Percentiles rank a stretch among this genome's conserved stretches.
These are phyloP conservation scores for Agarophyton chilense DNA, from an alignment of 23 red algal genomes.

Conservation along the genomic window DNA sequence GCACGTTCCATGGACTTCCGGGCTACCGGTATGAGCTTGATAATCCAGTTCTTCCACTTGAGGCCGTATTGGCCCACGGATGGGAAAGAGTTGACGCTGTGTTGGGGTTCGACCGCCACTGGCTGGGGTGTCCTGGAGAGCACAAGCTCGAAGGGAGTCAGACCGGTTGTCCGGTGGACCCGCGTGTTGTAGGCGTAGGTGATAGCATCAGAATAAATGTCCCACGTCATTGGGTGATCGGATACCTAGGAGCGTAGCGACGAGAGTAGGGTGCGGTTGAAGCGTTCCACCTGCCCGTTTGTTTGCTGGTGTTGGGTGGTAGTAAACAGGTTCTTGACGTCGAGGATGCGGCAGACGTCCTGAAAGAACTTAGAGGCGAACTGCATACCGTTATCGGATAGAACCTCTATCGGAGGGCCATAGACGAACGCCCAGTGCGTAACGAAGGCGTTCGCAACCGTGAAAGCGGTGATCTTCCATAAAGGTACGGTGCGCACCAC, in stretches of 20 bases:
- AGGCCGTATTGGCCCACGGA: not conserved
- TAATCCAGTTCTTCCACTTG: not conserved
- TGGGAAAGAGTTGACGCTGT: not conserved
- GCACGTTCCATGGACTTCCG: not conserved
- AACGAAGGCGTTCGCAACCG: slow-evolving; percentile 2
- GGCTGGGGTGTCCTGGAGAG: not conserved
- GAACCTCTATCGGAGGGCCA: not conserved
- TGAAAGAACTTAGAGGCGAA: slow-evolving; percentile 42
- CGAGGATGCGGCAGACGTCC: slow-evolving; percentile 22
- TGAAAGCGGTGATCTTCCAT: too few relatives aligned
- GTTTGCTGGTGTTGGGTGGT: slow-evolving; percentile 19
- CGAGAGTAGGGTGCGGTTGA: not conserved
- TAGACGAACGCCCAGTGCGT: slow-evolving; percentile 35
- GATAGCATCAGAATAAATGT: too few relatives aligned
- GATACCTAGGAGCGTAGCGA: not conserved
- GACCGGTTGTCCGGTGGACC: not conserved
- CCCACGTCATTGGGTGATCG: not conserved
- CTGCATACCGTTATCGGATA: slow-evolving; percentile 46
- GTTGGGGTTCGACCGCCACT: not conserved
- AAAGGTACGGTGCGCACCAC: too few relatives aligned
- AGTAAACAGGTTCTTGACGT: slow-evolving; percentile 28
- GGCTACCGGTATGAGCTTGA: not conserved
- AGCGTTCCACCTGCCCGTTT: not conserved
- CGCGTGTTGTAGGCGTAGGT: not conserved
- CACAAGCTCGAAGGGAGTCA: not conserved